Evolutionary conservation across 176 grass and related monocot species (phyloP).

Genomic region (Musa beccarii): DNA sequence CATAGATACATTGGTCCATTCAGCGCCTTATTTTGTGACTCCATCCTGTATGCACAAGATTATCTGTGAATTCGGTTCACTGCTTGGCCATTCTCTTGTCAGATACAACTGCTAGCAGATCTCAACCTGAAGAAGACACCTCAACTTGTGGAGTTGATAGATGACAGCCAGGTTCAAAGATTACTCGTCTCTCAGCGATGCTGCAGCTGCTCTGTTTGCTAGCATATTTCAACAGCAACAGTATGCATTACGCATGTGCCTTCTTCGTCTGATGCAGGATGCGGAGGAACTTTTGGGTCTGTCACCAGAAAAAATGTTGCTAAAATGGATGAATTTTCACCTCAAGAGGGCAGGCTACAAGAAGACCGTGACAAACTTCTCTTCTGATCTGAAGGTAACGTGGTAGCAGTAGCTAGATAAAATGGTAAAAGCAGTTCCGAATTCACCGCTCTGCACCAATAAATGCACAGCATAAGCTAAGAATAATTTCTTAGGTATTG

Average conservation of each 20-base stretch:
- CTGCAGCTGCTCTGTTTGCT: conserved; percentile 10
- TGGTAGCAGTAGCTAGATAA: not conserved
- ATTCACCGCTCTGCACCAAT: not conserved
- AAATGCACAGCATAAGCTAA: too few species aligned
- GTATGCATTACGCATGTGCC: conserved; percentile 4
- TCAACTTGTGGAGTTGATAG: conserved; percentile 80
- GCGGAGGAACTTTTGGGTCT: conserved; percentile 82
- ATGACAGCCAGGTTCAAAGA: conserved; percentile 66
- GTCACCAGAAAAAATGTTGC: conserved; percentile 88
- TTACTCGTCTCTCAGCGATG: not conserved
- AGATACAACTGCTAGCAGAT: conserved; percentile 99
- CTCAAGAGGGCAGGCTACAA: conserved; percentile 90
- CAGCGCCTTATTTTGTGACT: not conserved
- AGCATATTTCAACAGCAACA: conserved; percentile 10
- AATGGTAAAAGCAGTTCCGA: not conserved
- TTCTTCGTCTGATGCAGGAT: conserved; percentile 56
- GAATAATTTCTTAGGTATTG: too few species aligned
- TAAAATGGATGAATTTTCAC: conserved; percentile 99
- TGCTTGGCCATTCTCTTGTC: conserved; percentile 4
- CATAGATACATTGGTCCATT: not conserved
- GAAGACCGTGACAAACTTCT: conserved; percentile 95
- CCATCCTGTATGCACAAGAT: not conserved
- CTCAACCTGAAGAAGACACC: conserved; percentile 97
- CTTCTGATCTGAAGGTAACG: conserved; percentile 84
- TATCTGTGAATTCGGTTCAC: not conserved